These are phyloP conservation scores for Nakazawaea wickerhamii DNA, from an alignment of 805 yeast species.

Conservation along the genomic window DNA sequence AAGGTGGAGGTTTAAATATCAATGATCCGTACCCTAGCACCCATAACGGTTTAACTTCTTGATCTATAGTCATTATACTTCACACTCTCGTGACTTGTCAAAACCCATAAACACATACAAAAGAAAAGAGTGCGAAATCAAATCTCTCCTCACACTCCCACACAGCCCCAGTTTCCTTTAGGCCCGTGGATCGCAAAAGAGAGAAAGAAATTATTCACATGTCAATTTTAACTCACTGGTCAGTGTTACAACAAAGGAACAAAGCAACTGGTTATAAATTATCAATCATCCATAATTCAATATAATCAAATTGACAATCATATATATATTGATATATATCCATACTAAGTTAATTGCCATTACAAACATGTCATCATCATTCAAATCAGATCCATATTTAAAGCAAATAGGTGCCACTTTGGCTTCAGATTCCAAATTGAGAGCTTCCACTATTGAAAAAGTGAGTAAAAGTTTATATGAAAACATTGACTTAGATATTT, in stretches of 20 bases:
- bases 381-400: constrained; percentile 38
- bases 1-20: constrained; percentile 86
- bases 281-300: no score
- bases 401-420: constrained; percentile 34
- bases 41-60: constrained; percentile 48
- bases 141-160: background rate
- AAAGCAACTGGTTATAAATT: no score
- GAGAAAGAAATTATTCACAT: background rate
- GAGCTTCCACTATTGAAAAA: constrained; percentile 35
- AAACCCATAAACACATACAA: background rate
- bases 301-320: no score
- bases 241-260: no score
- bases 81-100: background rate
- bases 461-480: no score
- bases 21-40: constrained; percentile 87
- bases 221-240: no score
- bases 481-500: no score
- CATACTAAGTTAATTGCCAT: background rate
- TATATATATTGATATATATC: no score
- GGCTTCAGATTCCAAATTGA: constrained; percentile 16
- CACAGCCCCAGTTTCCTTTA: background rate
- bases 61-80: constrained; percentile 3
- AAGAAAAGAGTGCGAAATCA: background rate
- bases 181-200: background rate
- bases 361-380: constrained; percentile 13